These are phyloP conservation scores for Aspergillus calidoustus DNA, from an alignment of 2,329 filamentous ascomycete species.

Conservation along the genomic window DNA sequence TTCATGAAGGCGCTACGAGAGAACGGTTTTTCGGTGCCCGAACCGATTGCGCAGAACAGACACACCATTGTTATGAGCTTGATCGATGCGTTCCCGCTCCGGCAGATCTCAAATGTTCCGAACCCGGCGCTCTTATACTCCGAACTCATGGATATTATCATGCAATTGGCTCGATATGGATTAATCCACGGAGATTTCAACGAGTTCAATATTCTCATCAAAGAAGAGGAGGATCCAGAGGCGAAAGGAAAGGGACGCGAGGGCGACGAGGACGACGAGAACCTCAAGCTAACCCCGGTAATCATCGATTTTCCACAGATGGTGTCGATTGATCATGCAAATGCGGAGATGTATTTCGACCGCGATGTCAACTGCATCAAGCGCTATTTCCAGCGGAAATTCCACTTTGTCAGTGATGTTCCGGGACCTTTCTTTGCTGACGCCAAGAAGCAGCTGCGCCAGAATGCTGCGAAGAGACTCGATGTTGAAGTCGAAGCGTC, in stretches of 20 bases:
- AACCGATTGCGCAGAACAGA: slow-evolving; percentile 84
- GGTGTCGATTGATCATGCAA: slow-evolving; percentile 90
- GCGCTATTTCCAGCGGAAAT: slow-evolving; percentile 86
- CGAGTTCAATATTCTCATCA: slow-evolving; percentile 97
- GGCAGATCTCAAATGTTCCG: slow-evolving; percentile 83
- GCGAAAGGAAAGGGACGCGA: slow-evolving; percentile 44
- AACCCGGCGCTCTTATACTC: slow-evolving; percentile 85
- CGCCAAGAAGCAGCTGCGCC: slow-evolving; percentile 71
- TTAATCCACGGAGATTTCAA: slow-evolving; percentile 99
- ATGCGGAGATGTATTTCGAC: slow-evolving; percentile 97
- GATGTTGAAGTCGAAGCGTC: slow-evolving; percentile 91
- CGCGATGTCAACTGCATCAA: slow-evolving; percentile 95
- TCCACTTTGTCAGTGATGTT: slow-evolving; percentile 81
- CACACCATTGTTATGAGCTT: slow-evolving; percentile 97
- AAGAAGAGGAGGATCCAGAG: slow-evolving; percentile 62
- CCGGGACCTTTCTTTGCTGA: slow-evolving; percentile 85
- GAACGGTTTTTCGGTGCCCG: slow-evolving; percentile 87
- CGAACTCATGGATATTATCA: slow-evolving; percentile 85
- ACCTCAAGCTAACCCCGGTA: slow-evolving; percentile 71
- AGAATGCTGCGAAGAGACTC: slow-evolving; percentile 69
- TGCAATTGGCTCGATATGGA: slow-evolving; percentile 81
- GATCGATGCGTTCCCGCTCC: slow-evolving; percentile 87
- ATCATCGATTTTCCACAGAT: slow-evolving; percentile 99
- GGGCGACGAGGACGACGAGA: slow-evolving; percentile 34
- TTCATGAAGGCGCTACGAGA: slow-evolving; percentile 88